These are phyloP conservation scores for Cryptosporidium felis DNA, from an alignment of 169 alveolate genomes.

Conservation along the genomic window DNA sequence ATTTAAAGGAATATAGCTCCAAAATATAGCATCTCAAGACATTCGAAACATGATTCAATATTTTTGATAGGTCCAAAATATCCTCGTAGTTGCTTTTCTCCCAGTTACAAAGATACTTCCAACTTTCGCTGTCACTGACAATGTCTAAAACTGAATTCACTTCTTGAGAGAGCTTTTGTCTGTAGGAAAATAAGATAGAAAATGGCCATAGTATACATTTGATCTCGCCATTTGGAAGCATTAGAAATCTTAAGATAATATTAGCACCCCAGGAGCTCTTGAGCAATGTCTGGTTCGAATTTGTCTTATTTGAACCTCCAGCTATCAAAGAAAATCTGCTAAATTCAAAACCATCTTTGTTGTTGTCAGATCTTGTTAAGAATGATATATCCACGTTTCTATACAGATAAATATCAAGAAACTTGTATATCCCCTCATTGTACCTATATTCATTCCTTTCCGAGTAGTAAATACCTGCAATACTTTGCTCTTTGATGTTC, in stretches of 20 bases:
- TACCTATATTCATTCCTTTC: neutral
- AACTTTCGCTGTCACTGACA: neutral
- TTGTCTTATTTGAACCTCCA: neutral
- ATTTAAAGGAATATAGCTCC: conserved; percentile 14
- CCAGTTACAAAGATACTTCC: conserved; percentile 51
- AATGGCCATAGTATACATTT: conserved; percentile 62
- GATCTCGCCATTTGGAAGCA: conserved; percentile 61
- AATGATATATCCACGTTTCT: neutral
- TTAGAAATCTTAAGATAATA: conserved; percentile 53
- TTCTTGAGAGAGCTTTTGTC: neutral
- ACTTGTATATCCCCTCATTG: conserved; percentile 16
- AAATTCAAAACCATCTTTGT: neutral
- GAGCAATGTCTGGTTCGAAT: neutral
- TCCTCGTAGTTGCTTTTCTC: neutral
- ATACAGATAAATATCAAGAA: conserved; percentile 24
- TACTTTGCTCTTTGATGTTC: conserved; percentile 35
- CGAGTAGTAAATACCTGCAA: conserved; percentile 42
- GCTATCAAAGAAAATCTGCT: neutral
- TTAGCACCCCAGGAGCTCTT: neutral
- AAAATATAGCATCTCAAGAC: conserved; percentile 18
- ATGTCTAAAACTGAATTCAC: neutral
- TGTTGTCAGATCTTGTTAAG: neutral
- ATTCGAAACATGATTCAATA: conserved; percentile 43
- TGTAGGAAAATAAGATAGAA: neutral
- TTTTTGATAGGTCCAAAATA: conserved; percentile 30